These are phyloP conservation scores for Calonectria crousiana DNA, from an alignment of 2,329 filamentous ascomycete species.

Conservation along the genomic window DNA sequence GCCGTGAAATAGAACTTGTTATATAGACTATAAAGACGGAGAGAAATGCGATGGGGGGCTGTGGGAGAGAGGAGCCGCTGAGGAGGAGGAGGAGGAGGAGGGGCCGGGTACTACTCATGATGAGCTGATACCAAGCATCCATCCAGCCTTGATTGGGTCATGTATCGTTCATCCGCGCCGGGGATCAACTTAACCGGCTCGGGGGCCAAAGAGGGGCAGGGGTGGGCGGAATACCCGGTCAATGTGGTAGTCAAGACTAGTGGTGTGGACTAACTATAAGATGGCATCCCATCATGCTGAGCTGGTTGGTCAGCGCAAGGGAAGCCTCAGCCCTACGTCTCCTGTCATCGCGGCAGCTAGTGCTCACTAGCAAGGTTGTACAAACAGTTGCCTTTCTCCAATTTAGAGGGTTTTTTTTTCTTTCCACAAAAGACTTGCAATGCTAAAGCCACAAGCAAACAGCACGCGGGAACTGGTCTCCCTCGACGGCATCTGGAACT, in stretches of 20 bases:
- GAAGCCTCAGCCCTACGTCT: background rate
- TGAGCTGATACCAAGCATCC: no score
- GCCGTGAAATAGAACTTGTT: background rate
- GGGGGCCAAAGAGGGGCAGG: background rate
- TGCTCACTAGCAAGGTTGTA: background rate
- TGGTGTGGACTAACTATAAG: background rate
- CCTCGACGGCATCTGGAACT: slow-evolving; percentile 27
- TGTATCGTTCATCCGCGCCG: background rate
- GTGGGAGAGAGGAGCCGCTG: background rate
- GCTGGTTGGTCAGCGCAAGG: background rate
- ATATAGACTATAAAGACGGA: background rate
- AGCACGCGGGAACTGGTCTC: slow-evolving; percentile 23
- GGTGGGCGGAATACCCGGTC: background rate
- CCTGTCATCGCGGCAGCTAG: background rate
- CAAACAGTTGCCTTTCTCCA: no score
- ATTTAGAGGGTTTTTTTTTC: no score
- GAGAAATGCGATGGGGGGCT: background rate
- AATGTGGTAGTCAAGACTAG: background rate
- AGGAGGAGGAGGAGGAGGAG: no score
- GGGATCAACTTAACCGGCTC: background rate
- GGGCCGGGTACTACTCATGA: background rate
- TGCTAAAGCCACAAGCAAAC: slow-evolving; percentile 28
- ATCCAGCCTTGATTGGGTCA: background rate
- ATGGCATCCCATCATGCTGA: background rate
- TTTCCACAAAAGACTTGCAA: background rate